phyloP scores from a whole-genome alignment of 768 basidiomycete species.

The Tricholoma sp. region DNA sequence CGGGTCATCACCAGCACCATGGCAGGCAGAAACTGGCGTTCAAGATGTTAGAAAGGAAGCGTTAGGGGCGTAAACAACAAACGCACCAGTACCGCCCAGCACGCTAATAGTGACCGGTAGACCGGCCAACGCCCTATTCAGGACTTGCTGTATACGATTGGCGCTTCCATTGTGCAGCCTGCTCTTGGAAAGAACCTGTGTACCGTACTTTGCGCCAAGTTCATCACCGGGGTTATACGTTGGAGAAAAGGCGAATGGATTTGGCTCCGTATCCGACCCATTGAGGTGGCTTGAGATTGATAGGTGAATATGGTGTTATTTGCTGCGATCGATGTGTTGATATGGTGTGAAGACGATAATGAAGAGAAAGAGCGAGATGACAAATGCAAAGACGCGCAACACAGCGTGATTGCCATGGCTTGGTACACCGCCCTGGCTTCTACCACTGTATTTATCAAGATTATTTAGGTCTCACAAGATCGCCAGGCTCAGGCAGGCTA shows the following conservation, averaged over 20 bases:
- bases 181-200: conserved; percentile 66
- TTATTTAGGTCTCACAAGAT: no score
- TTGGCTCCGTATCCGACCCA: conserved; percentile 43
- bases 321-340: conserved; percentile 27
- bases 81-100: conserved; percentile 79
- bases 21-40: conserved; percentile 79
- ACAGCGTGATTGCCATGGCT: no score
- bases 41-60: conserved; percentile 7
- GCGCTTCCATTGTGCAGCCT: conserved; percentile 77
- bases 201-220: conserved; percentile 75
- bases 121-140: conserved; percentile 80
- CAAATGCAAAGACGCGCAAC: no score
- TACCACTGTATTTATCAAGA: no score
- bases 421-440: no score
- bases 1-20: conserved; percentile 90
- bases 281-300: conserved; percentile 71
- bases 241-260: conserved; percentile 92
- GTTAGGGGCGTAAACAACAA: background rate
- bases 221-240: conserved; percentile 78
- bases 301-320: conserved; percentile 32
- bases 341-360: conserved; percentile 51
- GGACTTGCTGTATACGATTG: conserved; percentile 72
- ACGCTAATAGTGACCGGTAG: conserved; percentile 87
- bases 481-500: no score
- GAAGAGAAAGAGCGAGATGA: conserved; percentile 47